Evolutionary conservation across 2,329 filamentous ascomycete genomes (phyloP).

Genomic region (Trichoderma sp.): DNA sequence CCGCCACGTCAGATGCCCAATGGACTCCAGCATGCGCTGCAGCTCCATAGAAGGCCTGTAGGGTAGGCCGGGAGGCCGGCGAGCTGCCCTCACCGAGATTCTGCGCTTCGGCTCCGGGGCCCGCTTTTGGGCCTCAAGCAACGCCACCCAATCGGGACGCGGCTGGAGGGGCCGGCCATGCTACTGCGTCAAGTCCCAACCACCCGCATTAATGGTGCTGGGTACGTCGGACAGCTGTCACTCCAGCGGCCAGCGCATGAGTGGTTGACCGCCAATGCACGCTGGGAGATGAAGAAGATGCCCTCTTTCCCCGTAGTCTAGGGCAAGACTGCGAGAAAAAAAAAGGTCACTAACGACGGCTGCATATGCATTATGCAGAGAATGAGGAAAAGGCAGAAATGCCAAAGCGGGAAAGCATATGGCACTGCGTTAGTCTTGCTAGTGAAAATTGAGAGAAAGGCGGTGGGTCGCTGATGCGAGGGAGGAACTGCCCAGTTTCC

Average conservation of each 20-base stretch:
- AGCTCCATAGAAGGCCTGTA: not conserved
- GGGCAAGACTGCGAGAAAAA: not conserved
- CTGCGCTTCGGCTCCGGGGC: conserved; percentile 7
- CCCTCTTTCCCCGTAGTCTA: no score
- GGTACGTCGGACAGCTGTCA: conserved; percentile 17
- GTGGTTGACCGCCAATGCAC: conserved; percentile 20
- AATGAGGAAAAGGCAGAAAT: conserved; percentile 8
- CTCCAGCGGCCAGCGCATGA: conserved; percentile 2
- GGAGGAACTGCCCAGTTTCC: not conserved
- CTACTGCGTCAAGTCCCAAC: conserved; percentile 20
- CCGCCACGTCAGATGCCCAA: conserved; percentile 22
- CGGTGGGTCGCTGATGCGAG: conserved; percentile 12
- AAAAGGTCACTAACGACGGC: not conserved
- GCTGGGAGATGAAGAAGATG: not conserved
- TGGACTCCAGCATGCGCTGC: conserved; percentile 7
- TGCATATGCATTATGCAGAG: conserved; percentile 19
- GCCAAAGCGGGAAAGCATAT: not conserved
- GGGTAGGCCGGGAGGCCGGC: conserved; percentile 18
- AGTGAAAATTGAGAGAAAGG: not conserved
- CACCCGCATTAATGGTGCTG: conserved; percentile 15
- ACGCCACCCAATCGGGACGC: conserved; percentile 9
- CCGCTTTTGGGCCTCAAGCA: conserved; percentile 7
- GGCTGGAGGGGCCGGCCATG: conserved; percentile 16
- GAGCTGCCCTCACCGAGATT: conserved; percentile 11
- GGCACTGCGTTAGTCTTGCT: not conserved